Base-by-base conservation (phyloP, 148 eudicot species). In the Chenopodium berlandieri region DNA sequence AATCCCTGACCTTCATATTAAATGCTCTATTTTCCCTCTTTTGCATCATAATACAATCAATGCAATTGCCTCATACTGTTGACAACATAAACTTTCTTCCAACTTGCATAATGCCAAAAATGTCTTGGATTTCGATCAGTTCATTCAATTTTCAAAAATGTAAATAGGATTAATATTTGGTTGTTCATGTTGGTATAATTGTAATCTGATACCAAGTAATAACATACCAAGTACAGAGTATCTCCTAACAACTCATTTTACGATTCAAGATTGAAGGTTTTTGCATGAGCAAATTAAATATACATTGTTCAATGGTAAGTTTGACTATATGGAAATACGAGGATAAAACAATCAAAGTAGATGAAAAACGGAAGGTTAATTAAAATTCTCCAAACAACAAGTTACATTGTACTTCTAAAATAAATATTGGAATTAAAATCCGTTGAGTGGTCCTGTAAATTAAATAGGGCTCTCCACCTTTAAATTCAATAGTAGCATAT, bases 11-110 rank as follows among this genome's bases (percentile, higher is more conserved):
- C 34, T 8, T 25, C 4, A 4, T 37, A 65, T 32, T 83, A 66
- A 83, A 74, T 83, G 82, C 76, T 27, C n/a, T 8, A 32, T 62
- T 83, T 83, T 83, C 64, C 79, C 71, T 25, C 2, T 83, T 68
- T 58, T 67, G 75, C 44, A 79, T 79, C 31, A 75, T 25, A 79
- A 40, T 31, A 75, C 82, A 79, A 79, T 83, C 72, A 79, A 83
- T 83, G 79, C 79, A 20, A 25, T 67, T 83, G 70, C 54, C 27
- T 65, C 31, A 9, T 67, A 4, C 37, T 62, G 66, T 62, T 62
- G 66, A 22, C 8, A 14, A 3, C 25, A 20, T 20, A 1, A 20
- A 62, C 25, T n/a, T 62, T 22, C 25, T 62, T 62, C 25, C 66
- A 20, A 62, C 25, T 20, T 14, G 62, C 62, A 62, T 20, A 62